phyloP scores from a whole-genome alignment of 1,139 yeast genomes.

The Blastobotrys raffinosifermentans region DNA sequence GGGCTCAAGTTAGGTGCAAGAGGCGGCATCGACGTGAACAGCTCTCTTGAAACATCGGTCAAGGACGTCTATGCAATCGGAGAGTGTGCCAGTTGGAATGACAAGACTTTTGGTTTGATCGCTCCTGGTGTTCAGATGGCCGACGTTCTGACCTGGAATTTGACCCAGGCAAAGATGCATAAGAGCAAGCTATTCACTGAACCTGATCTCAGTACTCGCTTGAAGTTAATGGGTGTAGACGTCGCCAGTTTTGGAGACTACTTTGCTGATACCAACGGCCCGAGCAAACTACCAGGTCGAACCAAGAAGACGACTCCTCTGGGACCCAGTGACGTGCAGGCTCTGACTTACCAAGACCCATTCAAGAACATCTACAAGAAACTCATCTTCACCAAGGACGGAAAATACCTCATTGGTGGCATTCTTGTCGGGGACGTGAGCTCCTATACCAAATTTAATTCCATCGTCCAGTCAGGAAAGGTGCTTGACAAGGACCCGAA shows the following conservation, averaged over 20 bases:
- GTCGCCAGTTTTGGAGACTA: conserved; percentile 36
- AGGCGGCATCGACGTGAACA: conserved; percentile 31
- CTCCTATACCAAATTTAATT: conserved; percentile 29
- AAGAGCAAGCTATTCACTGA: conserved; percentile 26
- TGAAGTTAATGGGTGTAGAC: conserved; percentile 35
- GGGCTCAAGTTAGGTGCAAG: conserved; percentile 24
- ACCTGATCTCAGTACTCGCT: conserved; percentile 33
- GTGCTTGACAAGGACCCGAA: conserved; percentile 30
- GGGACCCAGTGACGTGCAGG: conserved; percentile 19
- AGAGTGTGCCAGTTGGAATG: conserved; percentile 35
- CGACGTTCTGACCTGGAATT: conserved; percentile 31
- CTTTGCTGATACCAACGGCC: conserved; percentile 32
- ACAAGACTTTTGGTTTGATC: conserved; percentile 32
- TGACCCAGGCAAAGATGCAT: conserved; percentile 33
- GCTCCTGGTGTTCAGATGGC: conserved; percentile 31
- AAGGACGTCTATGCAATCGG: conserved; percentile 31
- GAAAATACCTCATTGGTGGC: conserved; percentile 33
- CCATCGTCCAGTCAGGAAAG: conserved; percentile 27
- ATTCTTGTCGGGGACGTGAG: conserved; percentile 32
- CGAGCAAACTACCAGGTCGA: conserved; percentile 28
- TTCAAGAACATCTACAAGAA: conserved; percentile 32
- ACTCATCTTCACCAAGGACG: conserved; percentile 31
- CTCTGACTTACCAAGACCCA: conserved; percentile 31
- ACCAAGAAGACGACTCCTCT: conserved; percentile 16
- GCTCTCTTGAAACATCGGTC: conserved; percentile 28